A percentile compares a stretch with the other conserved stretches of the same genome.
Evolutionary conservation across 2,329 filamentous ascomycete genomes (phyloP).

Genomic region (Trichoderma breve): DNA sequence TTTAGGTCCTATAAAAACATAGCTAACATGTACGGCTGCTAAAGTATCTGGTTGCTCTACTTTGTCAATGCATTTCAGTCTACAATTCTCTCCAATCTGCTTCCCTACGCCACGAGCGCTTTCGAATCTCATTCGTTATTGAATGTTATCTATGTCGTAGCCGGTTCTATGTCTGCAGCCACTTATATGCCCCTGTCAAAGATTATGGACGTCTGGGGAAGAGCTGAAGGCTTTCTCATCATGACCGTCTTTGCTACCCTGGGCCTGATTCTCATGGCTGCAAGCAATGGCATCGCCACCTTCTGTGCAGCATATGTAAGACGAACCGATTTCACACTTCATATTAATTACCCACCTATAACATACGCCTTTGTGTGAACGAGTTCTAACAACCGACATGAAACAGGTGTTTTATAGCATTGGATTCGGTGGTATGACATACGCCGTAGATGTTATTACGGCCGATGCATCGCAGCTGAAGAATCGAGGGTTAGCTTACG

Average conservation of each 20-base stretch:
- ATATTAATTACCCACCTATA: not conserved
- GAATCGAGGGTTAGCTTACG: constrained; percentile 40
- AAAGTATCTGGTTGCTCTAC: constrained; percentile 47
- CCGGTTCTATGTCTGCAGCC: constrained; percentile 54
- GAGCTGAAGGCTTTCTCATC: constrained; percentile 57
- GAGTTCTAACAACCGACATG: not conserved
- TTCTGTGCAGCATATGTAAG: constrained; percentile 48
- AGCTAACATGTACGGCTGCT: constrained; percentile 9
- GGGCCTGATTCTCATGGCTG: constrained; percentile 60
- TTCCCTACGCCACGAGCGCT: constrained; percentile 48
- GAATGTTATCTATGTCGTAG: constrained; percentile 52
- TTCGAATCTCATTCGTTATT: constrained; percentile 54
- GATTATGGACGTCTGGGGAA: constrained; percentile 61
- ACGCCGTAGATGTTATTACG: constrained; percentile 62
- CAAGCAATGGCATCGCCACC: constrained; percentile 42
- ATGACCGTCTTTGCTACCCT: constrained; percentile 49
- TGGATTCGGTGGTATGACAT: constrained; percentile 59
- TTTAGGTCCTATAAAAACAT: not conserved
- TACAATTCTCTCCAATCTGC: constrained; percentile 41
- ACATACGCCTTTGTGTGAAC: not conserved
- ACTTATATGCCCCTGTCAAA: constrained; percentile 63
- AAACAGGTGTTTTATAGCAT: constrained; percentile 59
- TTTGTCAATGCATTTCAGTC: constrained; percentile 50
- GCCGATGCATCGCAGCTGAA: constrained; percentile 55
- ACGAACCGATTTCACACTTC: not conserved